A percentile compares a stretch with the other conserved stretches of the same genome.
phyloP scores from a whole-genome alignment of 1,139 yeast species.

The Scheffersomyces quercinus region DNA sequence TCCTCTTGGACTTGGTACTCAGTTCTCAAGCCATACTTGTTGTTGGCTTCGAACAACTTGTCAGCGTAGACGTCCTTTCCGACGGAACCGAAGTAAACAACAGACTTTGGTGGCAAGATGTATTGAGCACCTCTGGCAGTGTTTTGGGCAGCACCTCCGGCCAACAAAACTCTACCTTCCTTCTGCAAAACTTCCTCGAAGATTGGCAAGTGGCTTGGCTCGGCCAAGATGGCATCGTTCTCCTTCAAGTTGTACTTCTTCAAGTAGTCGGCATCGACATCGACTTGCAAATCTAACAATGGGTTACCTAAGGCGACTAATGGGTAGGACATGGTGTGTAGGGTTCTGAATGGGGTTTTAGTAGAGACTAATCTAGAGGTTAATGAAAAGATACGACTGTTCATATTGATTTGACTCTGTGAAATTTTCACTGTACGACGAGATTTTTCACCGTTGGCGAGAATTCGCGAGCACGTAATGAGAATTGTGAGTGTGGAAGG shows the following conservation, averaged over 20 bases:
- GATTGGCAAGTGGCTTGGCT: constrained; percentile 84
- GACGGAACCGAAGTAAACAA: constrained; percentile 93
- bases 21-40: constrained; percentile 83
- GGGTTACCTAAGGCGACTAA: constrained; percentile 61
- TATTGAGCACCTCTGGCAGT: constrained; percentile 99
- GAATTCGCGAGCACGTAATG: too few relatives aligned
- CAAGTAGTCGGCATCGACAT: constrained; percentile 67
- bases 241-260: constrained; percentile 82
- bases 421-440: too few relatives aligned
- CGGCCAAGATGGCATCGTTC: constrained; percentile 92
- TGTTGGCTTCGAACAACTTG: constrained; percentile 78
- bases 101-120: constrained; percentile 77
- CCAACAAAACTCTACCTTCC: constrained; percentile 69
- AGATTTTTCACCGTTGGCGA: too few relatives aligned
- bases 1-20: constrained; percentile 77
- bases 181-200: constrained; percentile 71
- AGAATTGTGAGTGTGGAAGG: too few relatives aligned
- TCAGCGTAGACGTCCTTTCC: constrained; percentile 91
- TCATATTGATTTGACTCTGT: too few relatives aligned
- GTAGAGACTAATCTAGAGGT: too few relatives aligned
- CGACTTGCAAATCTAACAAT: constrained; percentile 84
- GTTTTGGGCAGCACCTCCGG: constrained; percentile 99
- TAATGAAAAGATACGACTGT: too few relatives aligned
- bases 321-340: constrained; percentile 36
- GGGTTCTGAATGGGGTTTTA: too few relatives aligned